Evolutionary conservation across 164 flowering plant species (phyloP).

Genomic region (Sextonia rubra): DNA sequence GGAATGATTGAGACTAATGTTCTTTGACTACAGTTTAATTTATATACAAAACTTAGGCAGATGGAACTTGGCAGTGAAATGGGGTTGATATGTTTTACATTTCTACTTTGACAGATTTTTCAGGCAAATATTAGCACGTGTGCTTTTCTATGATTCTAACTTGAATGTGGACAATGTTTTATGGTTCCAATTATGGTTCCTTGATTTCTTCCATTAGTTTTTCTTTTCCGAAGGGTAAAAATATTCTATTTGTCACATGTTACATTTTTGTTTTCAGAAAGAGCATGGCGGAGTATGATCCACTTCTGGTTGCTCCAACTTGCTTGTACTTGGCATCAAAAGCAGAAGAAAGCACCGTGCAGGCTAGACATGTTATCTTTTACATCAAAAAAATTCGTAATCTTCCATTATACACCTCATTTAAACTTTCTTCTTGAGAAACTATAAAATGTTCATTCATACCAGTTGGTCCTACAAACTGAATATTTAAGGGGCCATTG

Average conservation of each 20-base stretch:
- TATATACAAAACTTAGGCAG: no score
- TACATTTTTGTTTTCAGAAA: conserved; percentile 46
- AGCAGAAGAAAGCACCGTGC: conserved; percentile 99
- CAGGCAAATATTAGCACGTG: not conserved
- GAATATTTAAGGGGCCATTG: not conserved
- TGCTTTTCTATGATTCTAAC: not conserved
- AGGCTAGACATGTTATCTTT: conserved; percentile 75
- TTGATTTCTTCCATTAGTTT: not conserved
- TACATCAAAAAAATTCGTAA: conserved; percentile 78
- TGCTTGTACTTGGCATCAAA: conserved; percentile 96
- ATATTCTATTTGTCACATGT: not conserved
- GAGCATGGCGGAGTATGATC: conserved; percentile 91
- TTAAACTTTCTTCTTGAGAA: not conserved
- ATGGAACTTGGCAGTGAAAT: not conserved
- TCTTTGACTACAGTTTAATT: not conserved
- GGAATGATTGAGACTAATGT: not conserved
- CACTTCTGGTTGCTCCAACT: conserved; percentile 88
- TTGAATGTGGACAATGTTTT: not conserved
- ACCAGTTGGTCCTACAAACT: not conserved
- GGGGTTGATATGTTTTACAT: not conserved
- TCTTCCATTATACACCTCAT: not conserved
- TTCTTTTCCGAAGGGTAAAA: no score
- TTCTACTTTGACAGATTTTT: no score
- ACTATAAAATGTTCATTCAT: not conserved
- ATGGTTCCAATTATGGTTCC: not conserved